Evolutionary conservation across 2,329 filamentous ascomycete genomes (phyloP).

Genomic region (Lachnellula subtilissima): DNA sequence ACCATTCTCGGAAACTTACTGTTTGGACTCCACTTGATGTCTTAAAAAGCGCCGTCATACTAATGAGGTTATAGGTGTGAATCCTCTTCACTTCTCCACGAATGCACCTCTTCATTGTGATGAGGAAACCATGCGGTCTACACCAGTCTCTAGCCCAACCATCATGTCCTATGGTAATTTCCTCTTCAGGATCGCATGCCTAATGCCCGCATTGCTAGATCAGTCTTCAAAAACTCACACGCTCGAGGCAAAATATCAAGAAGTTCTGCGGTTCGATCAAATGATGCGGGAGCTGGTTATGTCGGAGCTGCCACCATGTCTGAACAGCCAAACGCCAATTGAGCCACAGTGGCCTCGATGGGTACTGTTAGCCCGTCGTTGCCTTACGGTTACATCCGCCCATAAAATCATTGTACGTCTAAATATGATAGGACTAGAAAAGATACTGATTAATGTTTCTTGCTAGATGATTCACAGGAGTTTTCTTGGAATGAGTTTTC

Average conservation of each 20-base stretch:
- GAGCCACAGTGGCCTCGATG: slow-evolving; percentile 16
- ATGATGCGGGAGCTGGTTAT: slow-evolving; percentile 19
- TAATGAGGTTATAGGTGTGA: slow-evolving; percentile 7
- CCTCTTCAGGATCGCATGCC: slow-evolving; percentile 11
- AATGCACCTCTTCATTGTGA: slow-evolving; percentile 14
- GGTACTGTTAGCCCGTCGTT: slow-evolving; percentile 12
- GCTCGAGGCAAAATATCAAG: slow-evolving; percentile 15
- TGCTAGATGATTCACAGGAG: slow-evolving; percentile 19
- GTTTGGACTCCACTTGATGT: background rate
- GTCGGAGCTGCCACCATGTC: slow-evolving; percentile 14
- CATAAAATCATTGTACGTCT: slow-evolving; percentile 17
- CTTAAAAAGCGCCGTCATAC: no score
- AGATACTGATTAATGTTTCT: background rate
- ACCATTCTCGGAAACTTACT: slow-evolving; percentile 21
- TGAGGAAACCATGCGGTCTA: slow-evolving; percentile 13
- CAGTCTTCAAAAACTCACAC: slow-evolving; percentile 6
- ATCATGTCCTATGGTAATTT: slow-evolving; percentile 17
- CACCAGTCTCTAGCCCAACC: slow-evolving; percentile 7
- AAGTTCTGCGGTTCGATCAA: slow-evolving; percentile 17
- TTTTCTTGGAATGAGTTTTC: slow-evolving; percentile 19
- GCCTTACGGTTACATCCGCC: slow-evolving; percentile 17
- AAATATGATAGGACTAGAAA: background rate
- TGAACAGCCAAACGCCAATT: slow-evolving; percentile 14
- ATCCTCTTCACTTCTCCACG: slow-evolving; percentile 15
- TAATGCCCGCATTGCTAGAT: slow-evolving; percentile 19